phyloP scores from a whole-genome alignment of 1,284 basidiomycete genomes.

The Chondrostereum purpureum region DNA sequence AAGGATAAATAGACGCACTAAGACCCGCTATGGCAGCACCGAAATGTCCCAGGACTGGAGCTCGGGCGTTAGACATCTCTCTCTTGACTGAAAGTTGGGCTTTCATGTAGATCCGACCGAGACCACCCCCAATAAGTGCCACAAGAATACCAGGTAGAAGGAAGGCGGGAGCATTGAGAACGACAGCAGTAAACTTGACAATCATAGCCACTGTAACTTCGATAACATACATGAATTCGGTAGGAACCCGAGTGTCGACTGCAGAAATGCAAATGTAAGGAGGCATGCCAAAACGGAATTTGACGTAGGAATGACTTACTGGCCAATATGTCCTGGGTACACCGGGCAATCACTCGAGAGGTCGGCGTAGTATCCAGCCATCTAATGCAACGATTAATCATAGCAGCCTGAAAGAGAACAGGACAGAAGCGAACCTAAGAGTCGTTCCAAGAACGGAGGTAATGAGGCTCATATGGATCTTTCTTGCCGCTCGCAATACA shows the following conservation, averaged over 20 bases:
- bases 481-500: conserved; percentile 39
- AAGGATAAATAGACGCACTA: conserved; percentile 29
- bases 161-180: conserved; percentile 36
- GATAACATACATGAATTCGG: conserved; percentile 10
- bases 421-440: conserved; percentile 27
- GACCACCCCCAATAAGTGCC: conserved; percentile 25
- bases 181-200: conserved; percentile 33
- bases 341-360: conserved; percentile 52
- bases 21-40: conserved; percentile 64
- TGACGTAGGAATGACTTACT: conserved; percentile 9
- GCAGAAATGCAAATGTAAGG: background rate
- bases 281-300: background rate
- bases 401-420: background rate
- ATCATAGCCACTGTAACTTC: conserved; percentile 25
- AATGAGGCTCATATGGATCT: conserved; percentile 44
- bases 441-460: conserved; percentile 49
- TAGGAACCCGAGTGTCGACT: conserved; percentile 18
- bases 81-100: conserved; percentile 23
- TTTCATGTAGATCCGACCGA: conserved; percentile 42
- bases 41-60: conserved; percentile 46
- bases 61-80: conserved; percentile 65
- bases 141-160: conserved; percentile 28
- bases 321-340: conserved; percentile 51
- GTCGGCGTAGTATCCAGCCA: conserved; percentile 49
- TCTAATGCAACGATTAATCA: conserved; percentile 2